Conservation (phyloP, 352 stramenopile genomes). For the Phytophthora sansomeana region DNA sequence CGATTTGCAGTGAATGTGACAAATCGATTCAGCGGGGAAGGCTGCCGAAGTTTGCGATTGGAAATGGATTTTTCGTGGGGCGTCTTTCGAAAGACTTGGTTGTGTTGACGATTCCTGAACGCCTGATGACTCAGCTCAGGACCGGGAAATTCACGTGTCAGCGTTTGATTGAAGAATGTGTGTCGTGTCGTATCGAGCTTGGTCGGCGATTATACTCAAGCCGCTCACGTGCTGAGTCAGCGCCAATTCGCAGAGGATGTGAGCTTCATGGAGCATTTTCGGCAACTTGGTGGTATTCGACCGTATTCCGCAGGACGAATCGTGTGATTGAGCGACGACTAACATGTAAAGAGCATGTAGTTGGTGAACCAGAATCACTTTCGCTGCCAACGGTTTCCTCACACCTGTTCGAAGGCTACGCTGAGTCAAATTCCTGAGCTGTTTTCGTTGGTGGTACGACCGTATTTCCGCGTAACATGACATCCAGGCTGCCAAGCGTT, state of each 20-base stretch:
- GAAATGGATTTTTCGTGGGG: slow-evolving; percentile 11
- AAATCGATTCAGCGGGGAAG: not conserved
- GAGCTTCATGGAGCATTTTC: slow-evolving; percentile 25
- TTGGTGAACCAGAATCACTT: slow-evolving; percentile 2
- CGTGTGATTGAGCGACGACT: no score
- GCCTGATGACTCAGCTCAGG: slow-evolving; percentile 13
- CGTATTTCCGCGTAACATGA: no score
- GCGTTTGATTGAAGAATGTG: slow-evolving; percentile 17
- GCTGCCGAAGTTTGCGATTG: slow-evolving; percentile 14
- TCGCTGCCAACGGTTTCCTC: slow-evolving; percentile 3
- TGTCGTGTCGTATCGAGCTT: no score
- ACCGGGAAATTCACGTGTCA: slow-evolving; percentile 2
- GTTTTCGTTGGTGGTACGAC: no score
- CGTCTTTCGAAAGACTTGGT: no score
- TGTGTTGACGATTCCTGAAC: slow-evolving; percentile 8
- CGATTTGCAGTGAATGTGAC: slow-evolving; percentile 12
- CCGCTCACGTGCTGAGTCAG: slow-evolving; percentile 15
- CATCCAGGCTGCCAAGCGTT: no score
- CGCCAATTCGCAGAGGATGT: slow-evolving; percentile 24
- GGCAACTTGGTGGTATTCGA: slow-evolving; percentile 21
- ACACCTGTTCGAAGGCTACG: slow-evolving; percentile 5
- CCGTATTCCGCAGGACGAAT: slow-evolving; percentile 6
- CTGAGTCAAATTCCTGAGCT: no score
- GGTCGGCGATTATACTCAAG: no score
- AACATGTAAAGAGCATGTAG: slow-evolving; percentile 21